These are phyloP conservation scores for Periconia sp. DNA, from an alignment of 2,329 filamentous ascomycete species.

Conservation along the genomic window DNA sequence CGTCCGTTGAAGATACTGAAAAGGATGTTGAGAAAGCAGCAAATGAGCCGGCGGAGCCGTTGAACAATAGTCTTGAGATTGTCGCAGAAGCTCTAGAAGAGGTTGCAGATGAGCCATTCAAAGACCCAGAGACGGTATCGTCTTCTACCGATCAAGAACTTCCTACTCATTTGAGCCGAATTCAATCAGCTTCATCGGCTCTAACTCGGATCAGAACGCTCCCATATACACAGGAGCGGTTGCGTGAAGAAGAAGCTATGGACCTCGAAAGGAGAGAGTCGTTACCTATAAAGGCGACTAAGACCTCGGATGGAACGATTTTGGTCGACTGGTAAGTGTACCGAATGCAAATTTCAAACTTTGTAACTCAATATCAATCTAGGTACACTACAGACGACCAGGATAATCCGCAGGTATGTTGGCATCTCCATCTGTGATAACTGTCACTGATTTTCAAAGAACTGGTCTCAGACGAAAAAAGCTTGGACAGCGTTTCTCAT, in stretches of 20 bases:
- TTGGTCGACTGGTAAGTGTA: constrained; percentile 41
- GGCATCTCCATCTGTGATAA: neutral
- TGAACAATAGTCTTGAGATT: too few species aligned
- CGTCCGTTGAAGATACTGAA: too few species aligned
- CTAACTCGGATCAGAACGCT: constrained; percentile 7
- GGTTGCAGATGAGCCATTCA: too few species aligned
- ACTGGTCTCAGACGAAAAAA: constrained; percentile 50
- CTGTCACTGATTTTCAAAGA: constrained; percentile 17
- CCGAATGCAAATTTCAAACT: too few species aligned
- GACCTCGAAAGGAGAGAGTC: constrained; percentile 29
- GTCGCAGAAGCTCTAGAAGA: too few species aligned
- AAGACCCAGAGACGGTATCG: constrained; percentile 1
- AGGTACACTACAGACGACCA: constrained; percentile 27
- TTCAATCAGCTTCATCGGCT: too few species aligned
- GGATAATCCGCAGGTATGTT: constrained; percentile 39
- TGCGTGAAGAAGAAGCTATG: constrained; percentile 47
- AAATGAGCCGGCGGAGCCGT: too few species aligned
- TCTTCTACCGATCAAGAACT: neutral
- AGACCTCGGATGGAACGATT: constrained; percentile 24
- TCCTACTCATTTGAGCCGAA: constrained; percentile 1
- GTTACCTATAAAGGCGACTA: constrained; percentile 22
- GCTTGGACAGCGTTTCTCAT: constrained; percentile 54
- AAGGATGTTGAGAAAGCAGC: constrained; percentile 3
- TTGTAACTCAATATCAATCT: too few species aligned
- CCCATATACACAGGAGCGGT: constrained; percentile 38